Base-by-base conservation (phyloP, 306 rosid species). In the Datisca glomerata region DNA sequence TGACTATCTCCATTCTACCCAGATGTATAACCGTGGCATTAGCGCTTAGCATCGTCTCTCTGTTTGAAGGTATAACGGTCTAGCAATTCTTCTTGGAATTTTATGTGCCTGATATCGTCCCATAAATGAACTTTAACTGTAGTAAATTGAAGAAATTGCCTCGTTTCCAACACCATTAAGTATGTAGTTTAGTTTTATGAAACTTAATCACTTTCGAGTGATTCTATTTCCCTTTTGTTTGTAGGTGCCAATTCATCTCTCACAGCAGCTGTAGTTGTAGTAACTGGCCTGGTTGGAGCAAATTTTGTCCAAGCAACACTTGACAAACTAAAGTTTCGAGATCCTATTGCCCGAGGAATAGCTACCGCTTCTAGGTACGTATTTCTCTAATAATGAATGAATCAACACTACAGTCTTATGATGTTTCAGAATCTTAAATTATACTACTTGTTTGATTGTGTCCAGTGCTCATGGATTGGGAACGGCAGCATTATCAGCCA, bases 291-390 rank as follows among this genome's bases (percentile, higher is more conserved):
- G 43, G 83, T 80, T 40, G 97, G 97, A 43, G 97, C 97, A 43
- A 89, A 89, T 67, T 89, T 89, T 61, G 95, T 77, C 52, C 97
- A 74, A 66, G 80, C 79, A 51, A 52, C 85, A 1, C 89, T 83
- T 12, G 97, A 83, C 67, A 79, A 61, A 46, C 70, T 87, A 47
- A 44, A 69, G 12, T 83, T 87, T 14, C 76, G 75, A 4, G 97
- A 87, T 53, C 97, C 97, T 19, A 87, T 87, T 41, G 94, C 94
- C 36, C 76, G 94, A 49, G 97, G 97, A 43, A 87, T 87, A 57
- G 97, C 97, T 57, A 79, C 97, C 44, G 97, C 97, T 52, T 87
- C 97, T 20, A 87, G 94, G 97, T 87, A 74, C 44, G 44, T 49
- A 43, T 43, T 18, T 47, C 28, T 13, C 14, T 44, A 5, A n/a